Evolutionary conservation across 306 rosid species (phyloP).

Genomic region (Glycine soja): DNA sequence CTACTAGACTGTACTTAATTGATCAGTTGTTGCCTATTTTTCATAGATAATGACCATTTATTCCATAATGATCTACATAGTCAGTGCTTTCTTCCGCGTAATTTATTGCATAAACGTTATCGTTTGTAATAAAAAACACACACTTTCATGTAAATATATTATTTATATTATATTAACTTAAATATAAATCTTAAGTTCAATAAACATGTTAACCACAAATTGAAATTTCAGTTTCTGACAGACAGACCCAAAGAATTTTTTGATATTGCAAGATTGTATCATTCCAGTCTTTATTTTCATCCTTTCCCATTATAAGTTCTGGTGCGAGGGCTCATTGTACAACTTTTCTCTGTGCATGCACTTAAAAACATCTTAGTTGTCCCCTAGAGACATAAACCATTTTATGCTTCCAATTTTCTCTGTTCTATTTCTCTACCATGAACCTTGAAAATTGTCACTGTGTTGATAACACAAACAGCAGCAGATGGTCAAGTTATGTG

Average conservation of each 20-base stretch:
- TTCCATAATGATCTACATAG: no score
- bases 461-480: constrained; percentile 15
- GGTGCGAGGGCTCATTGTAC: neutral
- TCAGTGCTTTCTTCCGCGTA: no score
- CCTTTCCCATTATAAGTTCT: neutral
- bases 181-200: no score
- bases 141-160: no score
- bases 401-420: constrained; percentile 1
- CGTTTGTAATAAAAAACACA: no score
- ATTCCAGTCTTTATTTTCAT: constrained; percentile 30
- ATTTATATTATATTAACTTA: no score
- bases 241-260: constrained; percentile 7
- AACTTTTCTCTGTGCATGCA: neutral
- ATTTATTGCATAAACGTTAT: no score
- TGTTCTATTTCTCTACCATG: constrained; percentile 27
- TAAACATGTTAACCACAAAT: neutral
- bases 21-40: no score
- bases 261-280: neutral
- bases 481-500: constrained; percentile 3
- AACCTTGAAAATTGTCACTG: constrained; percentile 27
- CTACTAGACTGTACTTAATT: no score
- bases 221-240: constrained; percentile 37
- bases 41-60: no score
- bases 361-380: neutral
- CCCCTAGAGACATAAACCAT: neutral